phyloP scores from a whole-genome alignment of 2,329 filamentous ascomycete species.

The Paecilomyces sp. region DNA sequence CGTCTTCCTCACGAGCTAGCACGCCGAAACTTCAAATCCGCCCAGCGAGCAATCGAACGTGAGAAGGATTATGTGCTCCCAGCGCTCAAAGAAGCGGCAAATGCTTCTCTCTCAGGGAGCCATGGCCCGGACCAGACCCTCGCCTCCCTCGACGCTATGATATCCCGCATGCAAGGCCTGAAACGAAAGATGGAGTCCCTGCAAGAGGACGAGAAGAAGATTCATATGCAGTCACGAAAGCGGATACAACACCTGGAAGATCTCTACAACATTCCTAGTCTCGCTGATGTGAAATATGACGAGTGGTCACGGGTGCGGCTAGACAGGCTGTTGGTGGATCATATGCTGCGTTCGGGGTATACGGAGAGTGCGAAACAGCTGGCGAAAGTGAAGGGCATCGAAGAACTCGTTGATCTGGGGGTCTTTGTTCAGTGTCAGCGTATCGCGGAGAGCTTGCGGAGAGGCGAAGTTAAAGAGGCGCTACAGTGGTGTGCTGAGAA shows the following conservation, averaged over 20 bases:
- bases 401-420: conserved; percentile 77
- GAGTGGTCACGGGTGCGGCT: conserved; percentile 76
- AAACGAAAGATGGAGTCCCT: conserved; percentile 78
- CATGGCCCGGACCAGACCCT: conserved; percentile 64
- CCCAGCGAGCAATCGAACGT: conserved; percentile 43
- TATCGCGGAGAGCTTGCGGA: conserved; percentile 66
- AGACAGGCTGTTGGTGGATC: conserved; percentile 84
- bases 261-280: conserved; percentile 68
- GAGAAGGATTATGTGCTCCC: conserved; percentile 41
- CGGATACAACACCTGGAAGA: conserved; percentile 75
- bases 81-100: conserved; percentile 46
- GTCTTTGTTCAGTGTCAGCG: conserved; percentile 77
- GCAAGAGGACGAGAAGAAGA: conserved; percentile 69
- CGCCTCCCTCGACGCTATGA: conserved; percentile 74
- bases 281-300: conserved; percentile 92
- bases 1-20: conserved; percentile 88
- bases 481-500: conserved; percentile 89
- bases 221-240: conserved; percentile 69
- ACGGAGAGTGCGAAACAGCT: conserved; percentile 67
- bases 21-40: conserved; percentile 85
- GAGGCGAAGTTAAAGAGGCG: conserved; percentile 67
- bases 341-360: conserved; percentile 79
- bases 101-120: conserved; percentile 58
- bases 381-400: conserved; percentile 66
- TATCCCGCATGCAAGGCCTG: conserved; percentile 73